phyloP scores from a whole-genome alignment of 768 basidiomycete species.

The Exidia glandulosa region DNA sequence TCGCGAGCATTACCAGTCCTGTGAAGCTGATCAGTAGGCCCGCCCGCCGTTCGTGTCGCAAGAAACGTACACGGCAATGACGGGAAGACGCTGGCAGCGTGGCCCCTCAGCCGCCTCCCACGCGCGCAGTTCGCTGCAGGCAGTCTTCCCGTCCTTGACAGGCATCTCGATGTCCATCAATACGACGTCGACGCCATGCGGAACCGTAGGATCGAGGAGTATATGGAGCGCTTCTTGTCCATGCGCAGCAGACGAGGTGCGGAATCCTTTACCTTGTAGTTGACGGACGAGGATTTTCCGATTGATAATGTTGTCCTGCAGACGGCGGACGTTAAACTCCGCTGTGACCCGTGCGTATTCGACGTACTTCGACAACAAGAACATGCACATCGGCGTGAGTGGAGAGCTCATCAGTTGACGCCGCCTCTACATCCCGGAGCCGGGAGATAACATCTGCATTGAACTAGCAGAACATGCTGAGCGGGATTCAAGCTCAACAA shows the following conservation, averaged over 20 bases:
- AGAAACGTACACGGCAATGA: not conserved
- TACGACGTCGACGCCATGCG: not conserved
- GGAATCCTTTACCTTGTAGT: not conserved
- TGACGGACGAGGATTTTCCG: not conserved
- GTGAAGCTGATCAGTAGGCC: not conserved
- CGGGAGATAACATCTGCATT: too few relatives aligned
- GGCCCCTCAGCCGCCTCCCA: not conserved
- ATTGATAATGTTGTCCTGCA: not conserved
- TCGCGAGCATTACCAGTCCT: not conserved
- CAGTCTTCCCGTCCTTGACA: not conserved
- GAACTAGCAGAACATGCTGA: too few relatives aligned
- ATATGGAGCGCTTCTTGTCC: not conserved
- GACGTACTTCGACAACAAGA: not conserved
- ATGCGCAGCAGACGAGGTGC: not conserved
- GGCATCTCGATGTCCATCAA: constrained; percentile 1
- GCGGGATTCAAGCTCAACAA: too few relatives aligned
- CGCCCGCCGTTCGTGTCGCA: not conserved
- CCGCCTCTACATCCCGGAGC: not conserved
- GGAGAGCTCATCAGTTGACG: too few relatives aligned
- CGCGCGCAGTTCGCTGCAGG: not conserved
- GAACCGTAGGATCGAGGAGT: not conserved
- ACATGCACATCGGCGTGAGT: too few relatives aligned
- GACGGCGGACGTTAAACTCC: not conserved
- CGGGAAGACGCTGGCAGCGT: not conserved
- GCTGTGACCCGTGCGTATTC: not conserved